These are phyloP conservation scores for Populus hybrid DNA, from an alignment of 441 rosid genomes.

Conservation along the genomic window DNA sequence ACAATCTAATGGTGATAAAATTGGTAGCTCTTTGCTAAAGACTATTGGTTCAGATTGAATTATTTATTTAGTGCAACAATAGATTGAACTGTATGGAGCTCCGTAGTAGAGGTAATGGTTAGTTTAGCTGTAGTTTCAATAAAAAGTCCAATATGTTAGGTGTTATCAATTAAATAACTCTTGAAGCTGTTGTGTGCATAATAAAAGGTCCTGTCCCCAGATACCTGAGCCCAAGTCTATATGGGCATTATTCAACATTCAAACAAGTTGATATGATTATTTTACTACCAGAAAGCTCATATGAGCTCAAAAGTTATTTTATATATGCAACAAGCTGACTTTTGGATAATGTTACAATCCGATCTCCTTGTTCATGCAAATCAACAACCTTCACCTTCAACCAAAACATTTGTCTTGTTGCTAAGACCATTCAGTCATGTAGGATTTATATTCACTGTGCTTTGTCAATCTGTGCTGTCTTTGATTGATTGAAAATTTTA, in stretches of 20 bases:
- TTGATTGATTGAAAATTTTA: background rate
- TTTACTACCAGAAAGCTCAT: slow-evolving; percentile 1
- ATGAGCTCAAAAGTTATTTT: background rate
- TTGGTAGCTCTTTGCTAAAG: no score
- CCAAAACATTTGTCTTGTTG: slow-evolving; percentile 1
- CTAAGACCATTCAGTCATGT: background rate
- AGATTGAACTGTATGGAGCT: no score
- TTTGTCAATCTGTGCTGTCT: background rate
- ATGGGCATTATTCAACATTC: background rate
- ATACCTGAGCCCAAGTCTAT: background rate
- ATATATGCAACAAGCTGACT: background rate
- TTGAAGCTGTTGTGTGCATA: no score
- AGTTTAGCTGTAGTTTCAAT: no score
- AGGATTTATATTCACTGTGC: background rate
- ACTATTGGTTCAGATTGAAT: no score
- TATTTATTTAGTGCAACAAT: no score
- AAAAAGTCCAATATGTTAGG: no score
- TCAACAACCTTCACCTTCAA: background rate
- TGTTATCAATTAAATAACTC: no score
- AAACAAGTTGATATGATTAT: background rate
- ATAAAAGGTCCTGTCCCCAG: no score
- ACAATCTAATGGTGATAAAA: no score
- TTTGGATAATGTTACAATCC: background rate
- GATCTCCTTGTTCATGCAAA: slow-evolving; percentile 2
- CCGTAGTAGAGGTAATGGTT: no score